Base-by-base conservation (phyloP, 306 rosid species). In the Sicyos edulis region DNA sequence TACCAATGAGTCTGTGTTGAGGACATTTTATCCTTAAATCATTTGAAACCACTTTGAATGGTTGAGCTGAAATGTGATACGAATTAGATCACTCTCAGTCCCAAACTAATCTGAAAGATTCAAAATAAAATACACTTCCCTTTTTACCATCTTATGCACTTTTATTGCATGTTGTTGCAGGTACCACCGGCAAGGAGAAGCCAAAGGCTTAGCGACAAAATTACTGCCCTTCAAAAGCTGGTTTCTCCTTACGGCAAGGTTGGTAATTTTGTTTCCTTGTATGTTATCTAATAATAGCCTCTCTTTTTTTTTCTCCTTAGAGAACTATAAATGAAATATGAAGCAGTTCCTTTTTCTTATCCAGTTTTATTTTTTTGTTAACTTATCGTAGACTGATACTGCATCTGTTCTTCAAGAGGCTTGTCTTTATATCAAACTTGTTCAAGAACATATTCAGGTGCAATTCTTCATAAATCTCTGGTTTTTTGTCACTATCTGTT, bases 241-340 rank as follows among this genome's bases (percentile, higher is more conserved):
- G 96, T 90, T 81, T 88, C 96, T 40, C 96, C 96, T 2, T 90
- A 84, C 82, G 96, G 95, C 72, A 90, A 90, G 90, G 96, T 88
- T 40, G 65, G 83, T 54, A 54, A 56, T 24, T 2, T 57, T 57
- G 1, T 7, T 55, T 55, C 4, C 60, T 55, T 55, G 19, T 5
- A 55, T 19, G 21, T n/a, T n/a, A n/a, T n/a, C n/a, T n/a, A n/a
- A n/a, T n/a, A n/a, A 55, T 20, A 22, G 12, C 1, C 9, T 11
- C 34, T 24, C 13, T 24, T 12, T 57, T 57, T 20, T 8, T 14
- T 10, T 1, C 24, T 21, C 11, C 10, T 3, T 11, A 55, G 29
- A 54, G 22, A 57, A 19, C 2, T 6, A 15, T 5, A 26, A 40
- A 64, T 64, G 15, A 63, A 15, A 15, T 32, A 29, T 32, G 45